Percentiles rank a stretch among this genome's conserved stretches.
Conservation (phyloP, 1,284 basidiomycete genomes). For the Puccinia coronata region DNA sequence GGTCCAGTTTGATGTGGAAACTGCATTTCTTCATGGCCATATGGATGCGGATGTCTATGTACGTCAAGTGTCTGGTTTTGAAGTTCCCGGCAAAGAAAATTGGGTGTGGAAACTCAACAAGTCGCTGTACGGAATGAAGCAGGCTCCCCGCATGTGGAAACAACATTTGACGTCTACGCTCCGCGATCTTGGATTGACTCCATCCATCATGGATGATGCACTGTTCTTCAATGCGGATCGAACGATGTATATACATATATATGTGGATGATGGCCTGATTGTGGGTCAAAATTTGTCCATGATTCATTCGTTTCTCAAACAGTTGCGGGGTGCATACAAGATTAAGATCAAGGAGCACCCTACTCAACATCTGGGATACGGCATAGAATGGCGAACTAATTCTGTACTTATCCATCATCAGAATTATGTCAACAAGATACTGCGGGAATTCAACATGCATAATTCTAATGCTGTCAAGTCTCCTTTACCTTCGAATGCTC, state of each 20-base stretch:
- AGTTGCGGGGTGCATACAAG: neutral
- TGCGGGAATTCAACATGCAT: neutral
- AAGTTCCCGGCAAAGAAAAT: neutral
- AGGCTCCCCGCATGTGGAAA: too few relatives aligned
- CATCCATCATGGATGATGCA: neutral
- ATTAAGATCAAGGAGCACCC: slow-evolving; percentile 4
- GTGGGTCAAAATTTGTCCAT: neutral
- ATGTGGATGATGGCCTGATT: slow-evolving; percentile 30
- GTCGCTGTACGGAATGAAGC: too few relatives aligned
- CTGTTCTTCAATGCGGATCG: neutral
- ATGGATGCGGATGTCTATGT: slow-evolving; percentile 19
- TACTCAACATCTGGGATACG: slow-evolving; percentile 17
- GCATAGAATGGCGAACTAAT: neutral
- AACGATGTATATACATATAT: neutral
- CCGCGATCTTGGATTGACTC: neutral
- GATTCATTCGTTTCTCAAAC: neutral
- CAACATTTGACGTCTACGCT: neutral
- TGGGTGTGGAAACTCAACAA: neutral
- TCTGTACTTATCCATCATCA: slow-evolving; percentile 2
- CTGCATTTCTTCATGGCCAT: slow-evolving; percentile 12
- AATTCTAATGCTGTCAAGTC: neutral
- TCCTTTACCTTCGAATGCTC: neutral
- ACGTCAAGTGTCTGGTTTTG: neutral
- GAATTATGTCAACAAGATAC: neutral
- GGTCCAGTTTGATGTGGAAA: slow-evolving; percentile 22